Conservation (phyloP, 2,329 filamentous ascomycete species). For the Chaetomium sp. region DNA sequence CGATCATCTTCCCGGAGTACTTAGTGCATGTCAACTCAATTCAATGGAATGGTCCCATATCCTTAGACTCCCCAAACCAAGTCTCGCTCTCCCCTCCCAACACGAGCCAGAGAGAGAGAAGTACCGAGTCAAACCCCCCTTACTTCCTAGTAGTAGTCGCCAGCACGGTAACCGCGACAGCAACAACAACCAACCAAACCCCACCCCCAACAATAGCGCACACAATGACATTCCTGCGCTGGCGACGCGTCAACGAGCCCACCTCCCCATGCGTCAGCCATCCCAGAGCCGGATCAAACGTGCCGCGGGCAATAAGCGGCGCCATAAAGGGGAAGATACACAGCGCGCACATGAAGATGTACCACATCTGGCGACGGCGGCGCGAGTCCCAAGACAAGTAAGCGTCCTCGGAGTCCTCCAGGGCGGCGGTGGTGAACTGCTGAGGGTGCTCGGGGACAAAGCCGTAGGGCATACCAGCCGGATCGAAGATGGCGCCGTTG, state of each 20-base stretch:
- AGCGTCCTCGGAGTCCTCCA: slow-evolving; percentile 9
- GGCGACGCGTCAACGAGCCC: slow-evolving; percentile 10
- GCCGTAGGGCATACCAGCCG: too few relatives aligned
- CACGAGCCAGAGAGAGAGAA: too few relatives aligned
- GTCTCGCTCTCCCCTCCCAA: too few relatives aligned
- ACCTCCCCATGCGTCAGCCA: slow-evolving; percentile 44
- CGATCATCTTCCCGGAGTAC: too few relatives aligned
- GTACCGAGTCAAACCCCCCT: too few relatives aligned
- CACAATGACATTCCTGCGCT: slow-evolving; percentile 10
- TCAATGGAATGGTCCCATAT: too few relatives aligned
- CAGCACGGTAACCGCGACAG: neutral
- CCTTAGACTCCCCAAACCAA: too few relatives aligned
- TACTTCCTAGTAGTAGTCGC: neutral
- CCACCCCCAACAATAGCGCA: slow-evolving; percentile 1
- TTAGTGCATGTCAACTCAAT: too few relatives aligned
- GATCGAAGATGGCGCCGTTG: too few relatives aligned
- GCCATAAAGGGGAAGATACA: slow-evolving; percentile 44
- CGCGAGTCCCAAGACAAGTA: slow-evolving; percentile 27
- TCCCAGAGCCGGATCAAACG: slow-evolving; percentile 39
- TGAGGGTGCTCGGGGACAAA: too few relatives aligned
- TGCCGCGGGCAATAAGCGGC: slow-evolving; percentile 38
- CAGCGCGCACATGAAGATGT: slow-evolving; percentile 33
- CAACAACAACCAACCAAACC: slow-evolving; percentile 10
- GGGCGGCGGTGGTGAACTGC: too few relatives aligned
- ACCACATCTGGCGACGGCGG: slow-evolving; percentile 31